These are phyloP conservation scores for Thelephora terrestris DNA, from an alignment of 1,284 basidiomycete genomes.

Conservation along the genomic window DNA sequence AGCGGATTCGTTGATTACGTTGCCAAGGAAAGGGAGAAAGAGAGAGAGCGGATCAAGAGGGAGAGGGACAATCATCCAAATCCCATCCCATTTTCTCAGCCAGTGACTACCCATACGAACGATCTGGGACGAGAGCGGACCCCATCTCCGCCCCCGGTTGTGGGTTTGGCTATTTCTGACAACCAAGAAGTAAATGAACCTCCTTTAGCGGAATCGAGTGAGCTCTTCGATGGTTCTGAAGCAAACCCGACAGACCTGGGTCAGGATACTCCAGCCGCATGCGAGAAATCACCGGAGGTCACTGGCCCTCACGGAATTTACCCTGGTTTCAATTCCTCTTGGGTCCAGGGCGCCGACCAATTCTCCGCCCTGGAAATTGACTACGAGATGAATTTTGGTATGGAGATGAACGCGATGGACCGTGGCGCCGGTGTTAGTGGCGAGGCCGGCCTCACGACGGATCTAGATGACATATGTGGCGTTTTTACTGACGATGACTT, in stretches of 20 bases:
- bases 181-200: no score
- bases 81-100: neutral
- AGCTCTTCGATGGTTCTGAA: neutral
- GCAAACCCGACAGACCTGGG: neutral
- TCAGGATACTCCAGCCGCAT: no score
- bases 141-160: neutral
- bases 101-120: neutral
- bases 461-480: slow-evolving; percentile 43
- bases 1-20: slow-evolving; percentile 61
- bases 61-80: slow-evolving; percentile 30
- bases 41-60: slow-evolving; percentile 56
- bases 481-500: slow-evolving; percentile 72
- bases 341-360: slow-evolving; percentile 29
- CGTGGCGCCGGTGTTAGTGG: slow-evolving; percentile 21
- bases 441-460: slow-evolving; percentile 28
- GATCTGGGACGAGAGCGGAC: neutral
- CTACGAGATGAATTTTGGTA: slow-evolving; percentile 32
- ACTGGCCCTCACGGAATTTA: slow-evolving; percentile 14
- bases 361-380: slow-evolving; percentile 37
- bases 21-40: slow-evolving; percentile 58
- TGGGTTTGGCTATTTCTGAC: neutral
- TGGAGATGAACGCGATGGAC: slow-evolving; percentile 31
- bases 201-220: no score
- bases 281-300: no score
- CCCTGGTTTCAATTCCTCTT: slow-evolving; percentile 22